phyloP scores from a whole-genome alignment of 2,329 filamentous ascomycete genomes.

The Massarina eburnea region DNA sequence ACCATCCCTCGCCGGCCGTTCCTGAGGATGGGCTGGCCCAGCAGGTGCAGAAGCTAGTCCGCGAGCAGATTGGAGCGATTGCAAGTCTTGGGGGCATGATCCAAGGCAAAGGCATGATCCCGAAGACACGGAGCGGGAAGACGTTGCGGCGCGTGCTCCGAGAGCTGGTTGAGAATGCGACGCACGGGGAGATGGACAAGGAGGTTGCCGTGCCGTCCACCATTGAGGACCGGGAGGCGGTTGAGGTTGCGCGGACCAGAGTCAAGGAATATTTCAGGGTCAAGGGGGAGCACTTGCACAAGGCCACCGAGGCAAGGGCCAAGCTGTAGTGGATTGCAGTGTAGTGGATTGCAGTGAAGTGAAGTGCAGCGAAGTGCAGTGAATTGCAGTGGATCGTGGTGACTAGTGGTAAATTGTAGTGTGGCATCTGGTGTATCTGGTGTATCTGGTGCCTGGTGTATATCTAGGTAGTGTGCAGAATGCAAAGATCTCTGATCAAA shows the following conservation, averaged over 20 bases:
- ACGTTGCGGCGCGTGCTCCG: conserved; percentile 79
- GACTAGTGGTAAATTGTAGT: too few species aligned
- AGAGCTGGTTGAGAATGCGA: conserved; percentile 81
- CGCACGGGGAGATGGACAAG: conserved; percentile 71
- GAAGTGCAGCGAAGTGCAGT: too few species aligned
- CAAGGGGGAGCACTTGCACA: conserved; percentile 42
- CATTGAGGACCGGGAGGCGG: conserved; percentile 76
- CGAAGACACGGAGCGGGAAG: conserved; percentile 90
- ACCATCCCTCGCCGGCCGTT: conserved; percentile 56
- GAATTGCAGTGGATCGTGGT: too few species aligned
- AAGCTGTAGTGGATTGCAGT: too few species aligned
- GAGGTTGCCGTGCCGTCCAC: conserved; percentile 77
- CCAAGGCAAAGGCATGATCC: conserved; percentile 82
- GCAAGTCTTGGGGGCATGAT: conserved; percentile 84
- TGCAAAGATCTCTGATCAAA: too few species aligned
- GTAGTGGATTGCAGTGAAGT: too few species aligned
- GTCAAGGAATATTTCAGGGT: conserved; percentile 74
- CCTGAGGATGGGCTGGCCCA: conserved; percentile 53
- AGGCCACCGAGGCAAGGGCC: conserved; percentile 42
- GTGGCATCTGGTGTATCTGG: too few species aligned
- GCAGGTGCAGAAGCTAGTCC: conserved; percentile 73
- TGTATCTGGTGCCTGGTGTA: too few species aligned
- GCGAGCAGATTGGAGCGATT: conserved; percentile 82
- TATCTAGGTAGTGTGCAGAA: too few species aligned
- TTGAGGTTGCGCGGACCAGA: conserved; percentile 71